Evolutionary conservation across 2,329 filamentous ascomycete genomes (phyloP).

Genomic region (Aspergillaceae sp.): DNA sequence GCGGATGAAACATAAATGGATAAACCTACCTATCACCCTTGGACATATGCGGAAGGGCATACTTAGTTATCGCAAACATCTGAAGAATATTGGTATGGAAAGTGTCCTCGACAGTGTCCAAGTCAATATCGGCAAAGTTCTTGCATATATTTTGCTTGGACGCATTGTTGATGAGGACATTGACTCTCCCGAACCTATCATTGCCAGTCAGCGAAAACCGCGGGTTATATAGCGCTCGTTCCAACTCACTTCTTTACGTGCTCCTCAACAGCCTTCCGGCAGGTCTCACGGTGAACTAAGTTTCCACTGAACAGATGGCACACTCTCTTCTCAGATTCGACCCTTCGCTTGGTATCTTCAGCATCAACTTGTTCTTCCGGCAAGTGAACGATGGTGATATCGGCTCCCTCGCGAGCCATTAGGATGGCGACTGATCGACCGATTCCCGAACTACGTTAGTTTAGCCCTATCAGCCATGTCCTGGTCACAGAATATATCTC

Average conservation of each 20-base stretch:
- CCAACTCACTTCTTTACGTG: constrained; percentile 42
- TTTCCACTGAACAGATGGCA: constrained; percentile 44
- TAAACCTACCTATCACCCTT: constrained; percentile 38
- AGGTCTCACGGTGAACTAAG: constrained; percentile 43
- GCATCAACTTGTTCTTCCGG: constrained; percentile 51
- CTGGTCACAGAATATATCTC: not conserved
- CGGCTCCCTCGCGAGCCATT: constrained; percentile 51
- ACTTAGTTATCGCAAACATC: constrained; percentile 54
- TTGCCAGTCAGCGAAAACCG: not conserved
- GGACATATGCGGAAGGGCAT: constrained; percentile 47
- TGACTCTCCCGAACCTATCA: constrained; percentile 34
- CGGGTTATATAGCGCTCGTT: not conserved
- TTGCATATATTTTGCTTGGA: constrained; percentile 48
- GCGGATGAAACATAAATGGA: not conserved
- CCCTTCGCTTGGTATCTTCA: constrained; percentile 43
- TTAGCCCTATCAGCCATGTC: not conserved
- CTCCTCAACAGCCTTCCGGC: constrained; percentile 44
- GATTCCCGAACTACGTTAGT: constrained; percentile 41
- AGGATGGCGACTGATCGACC: constrained; percentile 48
- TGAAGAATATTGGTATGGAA: constrained; percentile 51
- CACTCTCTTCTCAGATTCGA: constrained; percentile 43
- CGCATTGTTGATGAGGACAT: constrained; percentile 52
- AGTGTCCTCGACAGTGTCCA: constrained; percentile 47
- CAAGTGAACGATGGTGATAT: constrained; percentile 49
- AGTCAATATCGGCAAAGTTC: constrained; percentile 47